Evolutionary conservation across 192 early-diverging fungal genomes (phyloP).

Genomic region (Allomyces macrogynus): DNA sequence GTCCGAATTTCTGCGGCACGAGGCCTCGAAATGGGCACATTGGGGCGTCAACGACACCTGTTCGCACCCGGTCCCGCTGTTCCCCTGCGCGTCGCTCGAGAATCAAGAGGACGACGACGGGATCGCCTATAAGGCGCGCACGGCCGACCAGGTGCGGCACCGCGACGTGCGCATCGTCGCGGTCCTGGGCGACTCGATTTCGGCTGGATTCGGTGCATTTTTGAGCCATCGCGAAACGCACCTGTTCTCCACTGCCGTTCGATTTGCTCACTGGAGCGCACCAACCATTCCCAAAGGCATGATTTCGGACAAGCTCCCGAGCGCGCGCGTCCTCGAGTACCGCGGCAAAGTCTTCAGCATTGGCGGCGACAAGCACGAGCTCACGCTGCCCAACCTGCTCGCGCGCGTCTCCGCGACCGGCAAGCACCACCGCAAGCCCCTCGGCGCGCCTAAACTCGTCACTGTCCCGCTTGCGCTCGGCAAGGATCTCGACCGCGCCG

Average conservation of each 20-base stretch:
- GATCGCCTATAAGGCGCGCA: neutral
- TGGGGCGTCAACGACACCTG: neutral
- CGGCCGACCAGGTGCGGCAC: neutral
- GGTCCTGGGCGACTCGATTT: conserved; percentile 27
- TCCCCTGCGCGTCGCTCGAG: neutral
- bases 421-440: neutral
- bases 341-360: conserved; percentile 29
- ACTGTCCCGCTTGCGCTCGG: conserved; percentile 11
- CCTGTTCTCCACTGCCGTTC: too few species aligned
- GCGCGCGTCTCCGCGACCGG: conserved; percentile 20
- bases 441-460: neutral
- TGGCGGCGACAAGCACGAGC: conserved; percentile 23
- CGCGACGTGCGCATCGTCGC: conserved; percentile 28
- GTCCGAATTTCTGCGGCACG: too few species aligned
- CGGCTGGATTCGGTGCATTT: conserved; percentile 31
- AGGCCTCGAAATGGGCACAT: neutral
- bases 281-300: neutral
- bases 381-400: conserved; percentile 24
- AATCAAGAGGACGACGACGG: neutral
- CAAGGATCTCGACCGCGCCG: conserved; percentile 25
- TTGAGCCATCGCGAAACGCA: too few species aligned
- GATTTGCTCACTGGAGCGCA: too few species aligned
- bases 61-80: neutral
- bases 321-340: conserved; percentile 20
- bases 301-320: neutral